Evolutionary conservation across 257 asterid species (phyloP).

Genomic region (Nicotiana obtusifolia): DNA sequence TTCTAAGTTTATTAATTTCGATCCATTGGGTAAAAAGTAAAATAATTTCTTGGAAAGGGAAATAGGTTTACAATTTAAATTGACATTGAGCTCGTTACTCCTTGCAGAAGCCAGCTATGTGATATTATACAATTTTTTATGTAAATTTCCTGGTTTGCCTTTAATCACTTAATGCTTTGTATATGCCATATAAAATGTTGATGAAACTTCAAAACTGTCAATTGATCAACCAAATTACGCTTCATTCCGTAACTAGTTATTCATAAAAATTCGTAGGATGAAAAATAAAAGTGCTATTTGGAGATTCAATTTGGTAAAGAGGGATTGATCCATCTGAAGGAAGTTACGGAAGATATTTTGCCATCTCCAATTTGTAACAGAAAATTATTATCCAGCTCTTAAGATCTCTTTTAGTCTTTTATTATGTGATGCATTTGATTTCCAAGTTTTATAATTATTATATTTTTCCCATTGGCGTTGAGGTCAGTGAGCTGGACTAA

Average conservation of each 20-base stretch:
- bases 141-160: not conserved
- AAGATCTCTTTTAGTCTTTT: not conserved
- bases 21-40: not conserved
- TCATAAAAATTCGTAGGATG: not conserved
- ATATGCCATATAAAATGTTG: not conserved
- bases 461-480: not conserved
- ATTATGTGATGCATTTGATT: not conserved
- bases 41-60: not conserved
- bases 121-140: not conserved
- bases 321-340: not conserved
- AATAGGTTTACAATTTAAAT: not conserved
- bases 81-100: constrained; percentile 2
- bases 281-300: not conserved
- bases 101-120: not conserved
- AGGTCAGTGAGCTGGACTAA: not conserved
- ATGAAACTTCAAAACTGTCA: not conserved
- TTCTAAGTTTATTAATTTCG: not conserved
- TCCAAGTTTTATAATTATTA: not conserved
- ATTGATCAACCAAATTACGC: not conserved
- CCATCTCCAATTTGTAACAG: not conserved
- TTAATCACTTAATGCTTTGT: not conserved
- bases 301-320: not conserved
- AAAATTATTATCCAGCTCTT: not conserved
- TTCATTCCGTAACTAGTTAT: not conserved
- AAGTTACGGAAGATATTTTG: not conserved